Base-by-base conservation (phyloP, 495 filamentous ascomycete genomes). In the Penicillium cinerascens region DNA sequence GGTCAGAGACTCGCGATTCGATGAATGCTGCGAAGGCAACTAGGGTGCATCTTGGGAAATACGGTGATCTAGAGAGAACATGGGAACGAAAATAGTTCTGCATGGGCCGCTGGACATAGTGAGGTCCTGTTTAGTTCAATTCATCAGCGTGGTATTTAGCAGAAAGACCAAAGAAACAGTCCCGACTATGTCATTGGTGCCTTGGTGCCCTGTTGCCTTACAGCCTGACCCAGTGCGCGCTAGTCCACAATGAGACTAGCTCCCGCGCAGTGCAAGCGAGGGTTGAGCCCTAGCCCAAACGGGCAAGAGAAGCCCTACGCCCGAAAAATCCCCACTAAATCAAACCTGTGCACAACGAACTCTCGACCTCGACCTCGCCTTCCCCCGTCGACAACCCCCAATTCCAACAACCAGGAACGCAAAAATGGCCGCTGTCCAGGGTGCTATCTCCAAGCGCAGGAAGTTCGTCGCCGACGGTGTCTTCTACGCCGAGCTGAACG, bases 391-490 rank as follows among this genome's bases (percentile, higher is more conserved):
- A 71, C 68, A 70, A 51, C 66, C 55, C 54, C 51, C 64, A 58
- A 63, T 63, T 54, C 61, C 58, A 69, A 48, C 55, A 61, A 64
- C 51, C 58, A 70, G 61, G 64, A 71, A 70, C 69, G 70, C 66
- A 74, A 85, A 64, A 61, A 88, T 88, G 85, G 79, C 81, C 66
- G 78, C 80, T 72, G 78, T 82, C 65, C 82, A 83, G 72, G 83
- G 80, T 72, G 80, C 83, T 73, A 85, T 87, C 77, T 97, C 92
- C 71, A 98, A 98, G 88, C 86, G 91, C 73, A 87, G 93, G 80
- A 98, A 98, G 88, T 98, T 98, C 84, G 92, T 97, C 76, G 95
- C 95, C 70, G 95, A 97, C 77, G 95, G 93, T 81, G 95, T 97
- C 74, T 98, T 97, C 88, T 98, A 97, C 77, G 95, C 95, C 80